phyloP scores from a whole-genome alignment of 805 yeast genomes.

The Sugiyamaella boreocaroliniensis region DNA sequence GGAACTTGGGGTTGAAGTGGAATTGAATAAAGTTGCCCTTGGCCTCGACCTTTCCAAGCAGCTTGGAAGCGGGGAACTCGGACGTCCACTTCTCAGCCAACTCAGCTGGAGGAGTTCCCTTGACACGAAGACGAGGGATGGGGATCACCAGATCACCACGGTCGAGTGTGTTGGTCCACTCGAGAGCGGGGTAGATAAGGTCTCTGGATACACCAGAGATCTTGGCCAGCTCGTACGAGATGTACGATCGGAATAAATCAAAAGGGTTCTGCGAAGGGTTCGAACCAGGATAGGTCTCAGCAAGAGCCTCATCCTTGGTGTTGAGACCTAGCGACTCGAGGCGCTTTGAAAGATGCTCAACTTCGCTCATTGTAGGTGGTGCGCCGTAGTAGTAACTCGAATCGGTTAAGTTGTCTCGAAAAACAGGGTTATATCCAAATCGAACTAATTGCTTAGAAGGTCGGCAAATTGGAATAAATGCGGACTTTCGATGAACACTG shows the following conservation, averaged over 20 bases:
- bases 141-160: slow-evolving; percentile 93
- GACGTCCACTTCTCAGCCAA: slow-evolving; percentile 72
- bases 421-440: neutral
- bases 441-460: neutral
- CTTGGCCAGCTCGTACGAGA: slow-evolving; percentile 66
- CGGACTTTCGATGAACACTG: neutral
- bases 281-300: slow-evolving; percentile 41
- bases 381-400: slow-evolving; percentile 1
- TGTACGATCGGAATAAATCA: slow-evolving; percentile 85
- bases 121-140: slow-evolving; percentile 80
- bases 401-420: neutral
- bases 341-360: slow-evolving; percentile 8
- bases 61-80: slow-evolving; percentile 66
- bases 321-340: slow-evolving; percentile 15
- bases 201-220: slow-evolving; percentile 65
- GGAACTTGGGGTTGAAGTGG: slow-evolving; percentile 60
- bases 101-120: slow-evolving; percentile 74
- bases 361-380: slow-evolving; percentile 17
- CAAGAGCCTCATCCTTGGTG: slow-evolving; percentile 4
- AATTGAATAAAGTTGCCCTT: slow-evolving; percentile 91
- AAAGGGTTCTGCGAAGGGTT: slow-evolving; percentile 73
- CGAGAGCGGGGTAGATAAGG: slow-evolving; percentile 76
- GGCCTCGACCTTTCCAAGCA: slow-evolving; percentile 62
- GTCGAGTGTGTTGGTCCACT: slow-evolving; percentile 77
- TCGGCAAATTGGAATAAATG: neutral